These are phyloP conservation scores for Colletotrichum sp. DNA, from an alignment of 2,329 filamentous ascomycete genomes.

Conservation along the genomic window DNA sequence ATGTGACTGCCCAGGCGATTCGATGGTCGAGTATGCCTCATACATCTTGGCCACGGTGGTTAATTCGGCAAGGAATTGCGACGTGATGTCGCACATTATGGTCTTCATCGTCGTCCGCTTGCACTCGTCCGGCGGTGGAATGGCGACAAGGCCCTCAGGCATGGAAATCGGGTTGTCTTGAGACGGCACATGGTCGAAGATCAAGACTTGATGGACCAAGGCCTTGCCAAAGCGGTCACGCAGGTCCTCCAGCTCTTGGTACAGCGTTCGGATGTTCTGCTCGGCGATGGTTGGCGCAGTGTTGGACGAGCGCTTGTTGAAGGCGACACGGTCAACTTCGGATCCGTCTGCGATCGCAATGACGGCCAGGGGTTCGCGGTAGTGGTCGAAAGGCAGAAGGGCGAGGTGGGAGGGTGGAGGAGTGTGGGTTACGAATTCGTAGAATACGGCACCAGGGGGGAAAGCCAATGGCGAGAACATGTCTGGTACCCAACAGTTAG, in stretches of 20 bases:
- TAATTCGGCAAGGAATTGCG: constrained; percentile 76
- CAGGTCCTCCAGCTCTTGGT: constrained; percentile 73
- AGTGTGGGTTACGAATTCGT: constrained; percentile 82
- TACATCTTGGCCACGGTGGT: constrained; percentile 75
- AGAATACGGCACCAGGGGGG: constrained; percentile 84
- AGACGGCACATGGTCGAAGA: constrained; percentile 74
- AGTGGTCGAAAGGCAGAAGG: constrained; percentile 88
- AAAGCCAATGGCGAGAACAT: constrained; percentile 94
- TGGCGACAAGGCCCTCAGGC: constrained; percentile 71
- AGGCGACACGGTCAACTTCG: constrained; percentile 64
- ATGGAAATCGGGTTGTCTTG: constrained; percentile 56
- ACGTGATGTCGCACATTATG: constrained; percentile 80
- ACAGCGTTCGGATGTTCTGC: constrained; percentile 62
- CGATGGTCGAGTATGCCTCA: constrained; percentile 75
- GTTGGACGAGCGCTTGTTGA: constrained; percentile 59
- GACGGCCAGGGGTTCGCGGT: constrained; percentile 82
- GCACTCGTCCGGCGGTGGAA: constrained; percentile 72
- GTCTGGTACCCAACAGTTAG: constrained; percentile 55
- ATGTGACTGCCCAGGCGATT: constrained; percentile 70
- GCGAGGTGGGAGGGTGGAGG: constrained; percentile 81
- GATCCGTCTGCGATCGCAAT: constrained; percentile 84
- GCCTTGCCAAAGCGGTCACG: constrained; percentile 77
- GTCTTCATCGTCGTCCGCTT: constrained; percentile 83
- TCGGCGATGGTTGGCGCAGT: constrained; percentile 58
- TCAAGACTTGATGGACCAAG: constrained; percentile 76